These are phyloP conservation scores for Omphalea diandra DNA, from an alignment of 441 rosid genomes.

Conservation along the genomic window DNA sequence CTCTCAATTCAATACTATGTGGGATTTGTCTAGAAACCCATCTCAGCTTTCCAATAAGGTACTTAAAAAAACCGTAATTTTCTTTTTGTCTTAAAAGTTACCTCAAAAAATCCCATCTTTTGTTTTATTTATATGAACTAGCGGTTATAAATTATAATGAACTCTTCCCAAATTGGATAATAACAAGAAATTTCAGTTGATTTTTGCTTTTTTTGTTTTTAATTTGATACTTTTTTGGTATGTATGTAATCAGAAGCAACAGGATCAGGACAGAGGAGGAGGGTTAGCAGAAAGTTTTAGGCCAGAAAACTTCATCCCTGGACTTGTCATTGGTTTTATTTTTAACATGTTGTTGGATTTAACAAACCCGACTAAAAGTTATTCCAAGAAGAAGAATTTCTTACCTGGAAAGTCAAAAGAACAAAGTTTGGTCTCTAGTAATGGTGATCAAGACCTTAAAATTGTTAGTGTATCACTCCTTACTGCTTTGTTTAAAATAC, in stretches of 20 bases:
- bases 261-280: slow-evolving; percentile 47
- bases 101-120: neutral
- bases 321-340: slow-evolving; percentile 81
- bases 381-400: slow-evolving; percentile 54
- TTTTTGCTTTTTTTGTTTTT: neutral
- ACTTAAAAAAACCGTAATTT: neutral
- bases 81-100: neutral
- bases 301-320: slow-evolving; percentile 78
- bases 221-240: neutral
- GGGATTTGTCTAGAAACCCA: slow-evolving; percentile 35
- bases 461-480: too few species aligned
- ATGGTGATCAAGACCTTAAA: slow-evolving; percentile 71
- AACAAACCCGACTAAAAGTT: slow-evolving; percentile 40
- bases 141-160: too few species aligned
- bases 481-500: too few species aligned
- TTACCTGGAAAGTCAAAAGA: slow-evolving; percentile 57
- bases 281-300: slow-evolving; percentile 62
- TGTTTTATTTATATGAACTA: too few species aligned
- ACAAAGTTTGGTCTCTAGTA: slow-evolving; percentile 33
- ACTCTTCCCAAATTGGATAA: neutral
- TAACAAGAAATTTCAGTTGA: neutral
- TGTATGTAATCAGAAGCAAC: slow-evolving; percentile 30
- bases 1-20: slow-evolving; percentile 35
- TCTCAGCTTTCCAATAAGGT: slow-evolving; percentile 60
- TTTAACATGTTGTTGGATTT: slow-evolving; percentile 74